Base-by-base conservation (phyloP, 1,284 basidiomycete species). In the Polyporus tsugae region DNA sequence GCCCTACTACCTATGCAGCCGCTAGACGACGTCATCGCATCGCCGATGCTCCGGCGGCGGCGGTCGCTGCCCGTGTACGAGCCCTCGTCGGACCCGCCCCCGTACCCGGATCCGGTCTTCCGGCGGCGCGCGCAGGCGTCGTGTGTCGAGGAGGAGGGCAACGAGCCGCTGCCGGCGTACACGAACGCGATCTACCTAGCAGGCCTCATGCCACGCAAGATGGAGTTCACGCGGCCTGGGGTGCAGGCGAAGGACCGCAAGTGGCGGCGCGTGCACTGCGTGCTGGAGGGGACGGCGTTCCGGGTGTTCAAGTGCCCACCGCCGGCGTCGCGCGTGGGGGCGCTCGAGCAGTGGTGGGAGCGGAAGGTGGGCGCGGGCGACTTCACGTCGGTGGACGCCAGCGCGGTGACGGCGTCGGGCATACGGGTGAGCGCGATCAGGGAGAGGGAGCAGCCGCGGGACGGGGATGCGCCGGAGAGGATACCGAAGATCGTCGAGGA, bases 221-320 rank as follows among this genome's bases (percentile, higher is more conserved):
- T 97, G 91, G 97, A 99, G 84, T 99, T 99, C 78, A 84, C 81
- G 1, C 83, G 87, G 17, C 95, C 96, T 0, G 95, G 95, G 10
- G 84, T 95, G 3, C 95, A 97, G 78, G 91, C 96, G 19, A 89
- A 87, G 77, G 96, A 98, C 77, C 86, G 98, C 44, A 95, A 95
- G 76, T 99, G 97, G 97, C 89, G 92, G 73, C 86, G 94, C 63
- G 89, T 92, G 69, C 88, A 97, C 76, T 95, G 96, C 79, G 95
- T 98, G 72, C 82, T 99, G 52, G 95, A 98, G 77, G 98, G 97
- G 49, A 99, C 97, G 6, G 86, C 87, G 72, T 90, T 99, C 77
- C 87, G 89, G 70, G 86, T 99, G 66, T 99, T 96, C 85, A 89
- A 90, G 75, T 90, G 89, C 71, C 85, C 85, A 25, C 79, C 83